Percentiles rank a stretch among this genome's conserved stretches.
These are phyloP conservation scores for Alternaria sp. DNA, from an alignment of 2,329 filamentous ascomycete species.

Conservation along the genomic window DNA sequence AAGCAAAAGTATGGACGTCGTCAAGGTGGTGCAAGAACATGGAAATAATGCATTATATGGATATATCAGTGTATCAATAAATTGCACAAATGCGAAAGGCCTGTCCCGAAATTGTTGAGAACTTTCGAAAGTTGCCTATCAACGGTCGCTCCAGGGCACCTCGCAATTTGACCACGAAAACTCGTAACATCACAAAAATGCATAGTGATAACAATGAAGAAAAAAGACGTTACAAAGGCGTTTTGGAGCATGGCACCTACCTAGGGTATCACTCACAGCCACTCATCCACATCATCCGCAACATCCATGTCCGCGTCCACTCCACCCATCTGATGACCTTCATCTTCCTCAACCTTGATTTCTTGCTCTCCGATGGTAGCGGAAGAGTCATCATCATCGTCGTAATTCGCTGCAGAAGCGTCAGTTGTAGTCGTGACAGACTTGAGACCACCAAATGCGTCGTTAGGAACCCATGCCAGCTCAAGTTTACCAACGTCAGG, in stretches of 20 bases:
- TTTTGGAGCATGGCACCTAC: background rate
- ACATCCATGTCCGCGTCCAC: conserved; percentile 44
- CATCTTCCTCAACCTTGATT: conserved; percentile 13
- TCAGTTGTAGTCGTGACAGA: conserved; percentile 6
- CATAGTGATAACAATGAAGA: background rate
- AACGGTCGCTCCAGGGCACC: background rate
- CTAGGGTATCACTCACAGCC: conserved; percentile 25
- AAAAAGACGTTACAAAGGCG: background rate
- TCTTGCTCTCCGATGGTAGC: conserved; percentile 20
- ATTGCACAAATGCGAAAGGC: background rate
- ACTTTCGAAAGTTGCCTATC: background rate
- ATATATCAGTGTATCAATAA: background rate
- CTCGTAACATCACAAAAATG: conserved; percentile 3
- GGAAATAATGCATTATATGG: background rate
- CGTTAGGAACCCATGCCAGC: conserved; percentile 67
- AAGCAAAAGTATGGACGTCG: background rate
- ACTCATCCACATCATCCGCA: conserved; percentile 46
- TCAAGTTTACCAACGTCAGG: conserved; percentile 72
- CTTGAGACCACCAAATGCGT: conserved; percentile 26
- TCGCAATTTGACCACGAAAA: too few relatives aligned
- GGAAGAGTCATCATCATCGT: conserved; percentile 26
- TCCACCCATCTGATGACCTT: conserved; percentile 7
- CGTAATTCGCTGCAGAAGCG: background rate
- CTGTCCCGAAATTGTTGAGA: background rate
- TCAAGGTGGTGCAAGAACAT: background rate